A percentile compares a stretch with the other conserved stretches of the same genome.
Conservation (phyloP, 176 grass and related monocot species). For the Oryza longistaminata region DNA sequence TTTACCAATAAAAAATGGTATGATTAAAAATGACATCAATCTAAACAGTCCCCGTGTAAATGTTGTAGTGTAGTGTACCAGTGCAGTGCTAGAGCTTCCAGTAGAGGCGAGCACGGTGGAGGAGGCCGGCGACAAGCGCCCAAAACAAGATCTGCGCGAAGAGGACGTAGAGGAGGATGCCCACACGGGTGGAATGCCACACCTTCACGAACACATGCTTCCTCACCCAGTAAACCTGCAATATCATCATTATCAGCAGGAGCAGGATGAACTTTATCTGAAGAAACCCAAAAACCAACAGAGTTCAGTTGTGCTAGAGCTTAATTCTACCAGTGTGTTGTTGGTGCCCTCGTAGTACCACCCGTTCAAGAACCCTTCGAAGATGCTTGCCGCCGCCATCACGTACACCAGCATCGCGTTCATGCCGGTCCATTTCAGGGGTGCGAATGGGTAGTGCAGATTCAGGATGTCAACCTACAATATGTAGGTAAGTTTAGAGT, state of each 20-base stretch:
- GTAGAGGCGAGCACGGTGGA: conserved; percentile 68
- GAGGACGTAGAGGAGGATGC: conserved; percentile 85
- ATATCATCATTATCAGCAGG: not conserved
- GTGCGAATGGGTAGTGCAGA: conserved; percentile 45
- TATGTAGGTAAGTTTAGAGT: not conserved
- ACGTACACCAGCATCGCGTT: conserved; percentile 98
- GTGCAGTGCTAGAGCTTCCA: conserved; percentile 69
- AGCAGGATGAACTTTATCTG: not conserved
- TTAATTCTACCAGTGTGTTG: conserved; percentile 72
- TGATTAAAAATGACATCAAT: too few relatives aligned
- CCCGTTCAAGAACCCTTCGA: conserved; percentile 95
- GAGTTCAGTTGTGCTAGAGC: not conserved
- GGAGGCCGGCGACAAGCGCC: conserved; percentile 65
- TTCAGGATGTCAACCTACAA: conserved; percentile 69
- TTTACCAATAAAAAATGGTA: too few relatives aligned
- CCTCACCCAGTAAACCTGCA: conserved; percentile 89
- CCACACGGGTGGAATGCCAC: conserved; percentile 74
- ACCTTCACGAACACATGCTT: conserved; percentile 80
- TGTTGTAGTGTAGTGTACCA: too few relatives aligned
- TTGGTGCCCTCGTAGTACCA: conserved; percentile 90
- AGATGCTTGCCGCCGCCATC: conserved; percentile 88
- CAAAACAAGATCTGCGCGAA: conserved; percentile 88
- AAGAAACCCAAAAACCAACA: not conserved
- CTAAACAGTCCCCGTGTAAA: too few relatives aligned
- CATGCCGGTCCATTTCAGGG: conserved; percentile 83